Evolutionary conservation across 352 stramenopile genomes (phyloP).

Genomic region (Phytophthora tentaculata): DNA sequence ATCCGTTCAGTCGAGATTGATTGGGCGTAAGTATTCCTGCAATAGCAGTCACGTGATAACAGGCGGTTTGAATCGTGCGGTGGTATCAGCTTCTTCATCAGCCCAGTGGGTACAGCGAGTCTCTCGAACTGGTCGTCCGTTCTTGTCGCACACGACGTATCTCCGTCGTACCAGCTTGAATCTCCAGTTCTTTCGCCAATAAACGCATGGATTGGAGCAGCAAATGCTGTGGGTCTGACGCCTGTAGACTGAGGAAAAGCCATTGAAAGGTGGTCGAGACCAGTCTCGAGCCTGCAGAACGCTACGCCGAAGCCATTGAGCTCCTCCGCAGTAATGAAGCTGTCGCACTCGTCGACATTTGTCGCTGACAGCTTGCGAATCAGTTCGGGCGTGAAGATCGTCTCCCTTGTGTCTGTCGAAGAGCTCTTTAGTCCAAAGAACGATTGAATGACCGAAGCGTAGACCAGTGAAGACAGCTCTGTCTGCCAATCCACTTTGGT

Average conservation of each 20-base stretch:
- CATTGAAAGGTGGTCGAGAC: slow-evolving; percentile 29
- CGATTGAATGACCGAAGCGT: slow-evolving; percentile 43
- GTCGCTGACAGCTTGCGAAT: slow-evolving; percentile 47
- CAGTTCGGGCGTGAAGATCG: slow-evolving; percentile 37
- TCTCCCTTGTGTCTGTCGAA: slow-evolving; percentile 16
- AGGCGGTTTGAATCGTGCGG: slow-evolving; percentile 25
- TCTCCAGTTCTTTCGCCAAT: slow-evolving; percentile 3
- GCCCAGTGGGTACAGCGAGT: slow-evolving; percentile 30
- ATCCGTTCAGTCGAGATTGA: slow-evolving; percentile 44
- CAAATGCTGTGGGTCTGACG: slow-evolving; percentile 27
- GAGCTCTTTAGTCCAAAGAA: slow-evolving; percentile 37
- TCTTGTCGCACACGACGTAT: slow-evolving; percentile 22
- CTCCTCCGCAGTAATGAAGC: slow-evolving; percentile 29
- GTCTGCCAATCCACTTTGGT: slow-evolving; percentile 45
- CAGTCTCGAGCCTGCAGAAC: slow-evolving; percentile 54
- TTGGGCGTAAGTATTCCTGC: slow-evolving; percentile 21
- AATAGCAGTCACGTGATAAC: slow-evolving; percentile 20
- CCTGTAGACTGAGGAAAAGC: slow-evolving; percentile 33
- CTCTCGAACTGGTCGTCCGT: slow-evolving; percentile 44
- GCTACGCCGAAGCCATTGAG: slow-evolving; percentile 61
- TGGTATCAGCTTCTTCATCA: slow-evolving; percentile 31
- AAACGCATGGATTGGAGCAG: slow-evolving; percentile 25
- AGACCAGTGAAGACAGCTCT: slow-evolving; percentile 42
- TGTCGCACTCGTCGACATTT: slow-evolving; percentile 29
- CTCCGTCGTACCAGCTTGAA: slow-evolving; percentile 22